phyloP scores from a whole-genome alignment of 352 stramenopile genomes.

The Pythium dissotocum region DNA sequence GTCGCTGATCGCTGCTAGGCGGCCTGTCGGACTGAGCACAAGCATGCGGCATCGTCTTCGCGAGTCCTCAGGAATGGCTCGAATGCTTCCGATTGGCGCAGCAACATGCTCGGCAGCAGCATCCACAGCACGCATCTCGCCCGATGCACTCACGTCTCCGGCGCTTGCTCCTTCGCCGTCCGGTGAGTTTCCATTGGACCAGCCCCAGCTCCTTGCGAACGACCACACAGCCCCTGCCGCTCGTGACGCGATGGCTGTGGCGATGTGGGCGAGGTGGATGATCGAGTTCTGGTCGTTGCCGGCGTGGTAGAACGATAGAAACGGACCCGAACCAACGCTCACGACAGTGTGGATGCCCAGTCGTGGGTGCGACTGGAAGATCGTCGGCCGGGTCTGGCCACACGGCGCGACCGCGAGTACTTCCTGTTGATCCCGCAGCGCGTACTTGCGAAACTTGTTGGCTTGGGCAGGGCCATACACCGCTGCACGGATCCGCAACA shows the following conservation, averaged over 20 bases:
- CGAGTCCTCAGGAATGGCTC: constrained; percentile 60
- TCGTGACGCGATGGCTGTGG: constrained; percentile 72
- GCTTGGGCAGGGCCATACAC: constrained; percentile 67
- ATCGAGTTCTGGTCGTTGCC: constrained; percentile 87
- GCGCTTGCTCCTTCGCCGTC: constrained; percentile 21
- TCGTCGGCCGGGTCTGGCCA: constrained; percentile 60
- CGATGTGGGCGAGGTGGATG: constrained; percentile 85
- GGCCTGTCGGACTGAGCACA: constrained; percentile 68
- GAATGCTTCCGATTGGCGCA: constrained; percentile 53
- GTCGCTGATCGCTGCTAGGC: constrained; percentile 70
- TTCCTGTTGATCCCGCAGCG: constrained; percentile 66
- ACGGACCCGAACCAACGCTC: constrained; percentile 61
- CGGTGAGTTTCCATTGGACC: constrained; percentile 28
- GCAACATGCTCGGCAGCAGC: constrained; percentile 69
- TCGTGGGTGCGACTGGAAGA: constrained; percentile 82
- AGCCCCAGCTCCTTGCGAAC: constrained; percentile 85
- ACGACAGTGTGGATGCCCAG: constrained; percentile 75
- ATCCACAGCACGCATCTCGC: constrained; percentile 29
- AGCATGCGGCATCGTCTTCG: constrained; percentile 59
- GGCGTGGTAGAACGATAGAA: constrained; percentile 82
- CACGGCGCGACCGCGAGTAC: constrained; percentile 64
- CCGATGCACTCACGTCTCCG: constrained; percentile 27
- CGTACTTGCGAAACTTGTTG: constrained; percentile 83
- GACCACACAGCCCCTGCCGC: constrained; percentile 79
- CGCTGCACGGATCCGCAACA: constrained; percentile 47